phyloP scores from a whole-genome alignment of 768 basidiomycete genomes.

The Candolleomyces eurysporus region DNA sequence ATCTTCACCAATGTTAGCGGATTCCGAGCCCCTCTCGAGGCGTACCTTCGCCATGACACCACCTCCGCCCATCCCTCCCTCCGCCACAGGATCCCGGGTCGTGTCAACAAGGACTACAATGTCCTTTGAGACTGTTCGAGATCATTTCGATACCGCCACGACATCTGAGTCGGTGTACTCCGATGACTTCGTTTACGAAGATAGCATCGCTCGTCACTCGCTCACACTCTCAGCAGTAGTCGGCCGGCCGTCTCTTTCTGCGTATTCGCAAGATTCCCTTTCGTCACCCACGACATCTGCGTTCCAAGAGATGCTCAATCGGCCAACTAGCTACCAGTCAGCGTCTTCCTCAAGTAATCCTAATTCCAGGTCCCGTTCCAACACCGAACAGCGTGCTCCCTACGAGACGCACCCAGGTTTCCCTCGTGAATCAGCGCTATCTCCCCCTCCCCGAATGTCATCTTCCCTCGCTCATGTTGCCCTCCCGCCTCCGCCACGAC shows the following conservation, averaged over 20 bases:
- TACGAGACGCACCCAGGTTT: background rate
- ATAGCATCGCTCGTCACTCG: slow-evolving; percentile 42
- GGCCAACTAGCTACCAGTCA: slow-evolving; percentile 17
- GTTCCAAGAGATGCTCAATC: slow-evolving; percentile 62
- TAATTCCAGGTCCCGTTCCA: slow-evolving; percentile 6
- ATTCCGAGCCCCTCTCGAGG: slow-evolving; percentile 33
- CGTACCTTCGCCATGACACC: slow-evolving; percentile 36
- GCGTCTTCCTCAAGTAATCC: slow-evolving; percentile 22
- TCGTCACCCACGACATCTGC: slow-evolving; percentile 67
- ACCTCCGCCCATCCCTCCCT: slow-evolving; percentile 34
- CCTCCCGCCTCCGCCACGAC: slow-evolving; percentile 58
- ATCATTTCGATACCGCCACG: slow-evolving; percentile 15
- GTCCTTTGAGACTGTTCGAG: slow-evolving; percentile 28
- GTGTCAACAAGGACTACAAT: slow-evolving; percentile 21
- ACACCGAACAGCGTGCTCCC: slow-evolving; percentile 10
- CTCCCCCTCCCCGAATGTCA: slow-evolving; percentile 63
- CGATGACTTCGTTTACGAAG: slow-evolving; percentile 35
- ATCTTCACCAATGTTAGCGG: slow-evolving; percentile 54
- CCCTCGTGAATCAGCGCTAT: slow-evolving; percentile 39
- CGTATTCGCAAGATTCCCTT: slow-evolving; percentile 62
- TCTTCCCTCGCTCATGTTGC: slow-evolving; percentile 52
- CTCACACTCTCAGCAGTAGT: slow-evolving; percentile 48
- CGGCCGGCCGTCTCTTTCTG: slow-evolving; percentile 58
- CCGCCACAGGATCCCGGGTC: slow-evolving; percentile 28
- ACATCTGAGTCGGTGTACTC: slow-evolving; percentile 33